A percentile compares a stretch with the other conserved stretches of the same genome.
phyloP scores from a whole-genome alignment of 2,329 filamentous ascomycete species.

The Colletotrichum tamarilloi region DNA sequence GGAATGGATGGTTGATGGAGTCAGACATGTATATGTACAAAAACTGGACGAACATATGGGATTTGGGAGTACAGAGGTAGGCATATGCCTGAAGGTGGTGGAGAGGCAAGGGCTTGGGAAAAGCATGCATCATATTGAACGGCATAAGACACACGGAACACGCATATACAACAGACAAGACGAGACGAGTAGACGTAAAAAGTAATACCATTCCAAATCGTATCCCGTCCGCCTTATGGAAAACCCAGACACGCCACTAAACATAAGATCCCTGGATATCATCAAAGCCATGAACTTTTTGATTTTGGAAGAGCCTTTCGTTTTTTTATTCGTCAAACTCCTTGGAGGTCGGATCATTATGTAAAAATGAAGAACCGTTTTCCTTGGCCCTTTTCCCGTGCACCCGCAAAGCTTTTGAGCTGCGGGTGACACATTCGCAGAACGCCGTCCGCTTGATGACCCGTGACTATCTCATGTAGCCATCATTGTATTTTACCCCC shows the following conservation, averaged over 20 bases:
- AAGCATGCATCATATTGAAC: not conserved
- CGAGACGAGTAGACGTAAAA: conserved; percentile 2
- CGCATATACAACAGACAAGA: not conserved
- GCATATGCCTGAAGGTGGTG: too few species aligned
- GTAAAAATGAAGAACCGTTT: conserved; percentile 37
- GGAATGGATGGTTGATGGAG: not conserved
- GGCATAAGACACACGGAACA: not conserved
- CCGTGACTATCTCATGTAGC: conserved; percentile 14
- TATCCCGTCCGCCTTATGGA: conserved; percentile 11
- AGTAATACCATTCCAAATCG: conserved; percentile 28
- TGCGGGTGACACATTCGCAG: conserved; percentile 29
- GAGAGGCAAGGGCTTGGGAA: not conserved
- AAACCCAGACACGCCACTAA: conserved; percentile 19
- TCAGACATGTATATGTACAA: not conserved
- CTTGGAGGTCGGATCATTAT: conserved; percentile 36
- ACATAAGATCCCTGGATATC: conserved; percentile 3
- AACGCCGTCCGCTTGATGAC: conserved; percentile 23
- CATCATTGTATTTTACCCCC: conserved; percentile 17
- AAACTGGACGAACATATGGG: not conserved
- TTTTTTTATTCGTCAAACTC: conserved; percentile 38
- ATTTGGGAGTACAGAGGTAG: not conserved
- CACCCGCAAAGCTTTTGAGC: conserved; percentile 22
- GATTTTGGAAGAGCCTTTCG: conserved; percentile 34
- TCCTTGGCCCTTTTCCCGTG: conserved; percentile 29
- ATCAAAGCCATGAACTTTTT: conserved; percentile 5